phyloP scores from a whole-genome alignment of 2,329 filamentous ascomycete species.

The Sclerotiophoma versabilis region DNA sequence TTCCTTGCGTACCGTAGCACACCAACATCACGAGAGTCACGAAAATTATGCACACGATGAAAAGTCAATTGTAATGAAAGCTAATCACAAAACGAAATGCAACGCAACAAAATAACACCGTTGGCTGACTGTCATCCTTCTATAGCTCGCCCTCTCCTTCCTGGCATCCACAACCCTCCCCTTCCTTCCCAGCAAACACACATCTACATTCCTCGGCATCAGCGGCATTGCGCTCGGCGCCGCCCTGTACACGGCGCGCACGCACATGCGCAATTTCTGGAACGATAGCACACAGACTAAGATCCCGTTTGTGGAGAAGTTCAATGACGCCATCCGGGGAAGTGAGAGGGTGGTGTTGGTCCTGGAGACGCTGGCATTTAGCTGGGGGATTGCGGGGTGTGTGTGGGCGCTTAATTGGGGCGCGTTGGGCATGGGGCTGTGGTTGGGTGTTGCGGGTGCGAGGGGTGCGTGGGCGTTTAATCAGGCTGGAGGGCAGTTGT shows the following conservation, averaged over 20 bases:
- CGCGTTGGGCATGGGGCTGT: conserved; percentile 12
- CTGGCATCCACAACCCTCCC: conserved; percentile 29
- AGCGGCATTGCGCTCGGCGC: conserved; percentile 23
- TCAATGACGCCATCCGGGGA: conserved; percentile 47
- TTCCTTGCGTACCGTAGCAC: neutral
- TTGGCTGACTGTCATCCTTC: neutral
- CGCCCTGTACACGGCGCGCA: conserved; percentile 23
- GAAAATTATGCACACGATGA: no score
- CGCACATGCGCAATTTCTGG: conserved; percentile 46
- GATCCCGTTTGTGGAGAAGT: conserved; percentile 46
- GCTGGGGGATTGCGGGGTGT: conserved; percentile 29
- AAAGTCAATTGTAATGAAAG: no score
- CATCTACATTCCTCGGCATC: conserved; percentile 12
- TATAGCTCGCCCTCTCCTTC: conserved; percentile 34
- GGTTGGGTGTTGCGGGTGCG: conserved; percentile 5
- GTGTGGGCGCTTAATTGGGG: conserved; percentile 26
- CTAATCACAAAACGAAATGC: no score
- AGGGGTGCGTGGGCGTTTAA: conserved; percentile 2
- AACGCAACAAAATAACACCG: no score
- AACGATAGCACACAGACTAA: conserved; percentile 39
- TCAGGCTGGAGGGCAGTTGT: conserved; percentile 1
- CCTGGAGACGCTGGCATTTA: conserved; percentile 28
- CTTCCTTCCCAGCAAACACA: conserved; percentile 14
- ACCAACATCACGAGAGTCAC: no score
- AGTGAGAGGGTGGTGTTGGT: conserved; percentile 38